Conservation (phyloP, 108 stramenopile genomes). For the Nannochloropsis salina region DNA sequence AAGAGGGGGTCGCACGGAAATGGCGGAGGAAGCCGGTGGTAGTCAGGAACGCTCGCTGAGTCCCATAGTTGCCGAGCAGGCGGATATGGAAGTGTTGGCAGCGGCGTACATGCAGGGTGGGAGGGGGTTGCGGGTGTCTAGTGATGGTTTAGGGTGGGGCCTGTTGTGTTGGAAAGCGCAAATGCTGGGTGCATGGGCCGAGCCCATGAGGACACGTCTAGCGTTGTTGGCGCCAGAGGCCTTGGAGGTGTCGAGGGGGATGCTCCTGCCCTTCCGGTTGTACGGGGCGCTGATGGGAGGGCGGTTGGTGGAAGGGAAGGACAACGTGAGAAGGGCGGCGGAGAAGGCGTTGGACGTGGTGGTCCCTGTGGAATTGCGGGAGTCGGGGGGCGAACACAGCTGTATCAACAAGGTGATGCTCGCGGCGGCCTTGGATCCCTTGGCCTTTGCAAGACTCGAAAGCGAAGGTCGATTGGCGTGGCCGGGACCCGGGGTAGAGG, state of each 20-base stretch:
- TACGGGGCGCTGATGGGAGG: not conserved
- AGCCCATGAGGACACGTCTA: not conserved
- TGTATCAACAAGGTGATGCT: not conserved
- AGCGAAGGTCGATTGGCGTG: not conserved
- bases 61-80: not conserved
- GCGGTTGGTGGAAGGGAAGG: not conserved
- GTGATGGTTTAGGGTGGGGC: not conserved
- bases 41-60: not conserved
- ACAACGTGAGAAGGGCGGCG: not conserved
- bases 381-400: not conserved
- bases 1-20: not conserved
- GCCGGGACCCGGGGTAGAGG: not conserved
- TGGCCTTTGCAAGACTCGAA: not conserved
- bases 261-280: not conserved
- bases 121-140: not conserved
- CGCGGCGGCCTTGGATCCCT: not conserved
- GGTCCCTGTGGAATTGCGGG: not conserved
- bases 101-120: not conserved
- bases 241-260: not conserved
- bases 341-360: not conserved
- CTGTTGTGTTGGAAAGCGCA: not conserved
- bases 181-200: slow-evolving; percentile 12
- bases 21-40: not conserved
- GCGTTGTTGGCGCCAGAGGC: not conserved
- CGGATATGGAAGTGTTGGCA: not conserved